Percentiles rank a stretch among this genome's conserved stretches.
Evolutionary conservation across 441 rosid species (phyloP).

Genomic region (Melastoma candidum): DNA sequence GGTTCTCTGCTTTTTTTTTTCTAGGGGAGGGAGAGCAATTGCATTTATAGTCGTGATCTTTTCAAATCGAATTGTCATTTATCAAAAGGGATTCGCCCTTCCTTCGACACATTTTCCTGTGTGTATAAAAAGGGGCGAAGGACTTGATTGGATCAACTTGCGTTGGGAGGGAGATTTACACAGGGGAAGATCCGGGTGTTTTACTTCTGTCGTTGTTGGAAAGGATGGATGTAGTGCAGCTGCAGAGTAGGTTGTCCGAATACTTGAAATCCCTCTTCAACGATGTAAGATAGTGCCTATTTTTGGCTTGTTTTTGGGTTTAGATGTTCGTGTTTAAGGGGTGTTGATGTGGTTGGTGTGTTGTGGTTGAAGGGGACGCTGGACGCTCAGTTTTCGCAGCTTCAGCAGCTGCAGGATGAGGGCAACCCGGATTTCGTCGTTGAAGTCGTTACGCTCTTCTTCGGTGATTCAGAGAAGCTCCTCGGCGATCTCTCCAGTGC

Average conservation of each 20-base stretch:
- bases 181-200: constrained; percentile 1
- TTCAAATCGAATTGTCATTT: no score
- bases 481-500: constrained; percentile 70
- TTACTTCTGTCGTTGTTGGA: neutral
- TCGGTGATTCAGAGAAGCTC: constrained; percentile 82
- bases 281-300: constrained; percentile 38
- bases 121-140: no score
- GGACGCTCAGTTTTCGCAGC: constrained; percentile 84
- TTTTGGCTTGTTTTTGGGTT: neutral
- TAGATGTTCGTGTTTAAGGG: no score
- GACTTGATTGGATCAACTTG: neutral
- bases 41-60: no score
- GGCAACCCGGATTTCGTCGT: constrained; percentile 89
- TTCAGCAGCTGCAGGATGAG: constrained; percentile 90
- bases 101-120: no score
- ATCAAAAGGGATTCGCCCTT: no score
- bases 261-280: constrained; percentile 68
- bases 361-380: constrained; percentile 49
- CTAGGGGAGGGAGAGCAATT: no score
- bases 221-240: constrained; percentile 71
- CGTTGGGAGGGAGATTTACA: constrained; percentile 16
- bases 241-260: constrained; percentile 69
- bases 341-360: neutral
- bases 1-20: no score
- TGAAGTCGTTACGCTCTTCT: constrained; percentile 84